Base-by-base conservation (phyloP, 2,329 filamentous ascomycete genomes). In the Aspergillus niger region DNA sequence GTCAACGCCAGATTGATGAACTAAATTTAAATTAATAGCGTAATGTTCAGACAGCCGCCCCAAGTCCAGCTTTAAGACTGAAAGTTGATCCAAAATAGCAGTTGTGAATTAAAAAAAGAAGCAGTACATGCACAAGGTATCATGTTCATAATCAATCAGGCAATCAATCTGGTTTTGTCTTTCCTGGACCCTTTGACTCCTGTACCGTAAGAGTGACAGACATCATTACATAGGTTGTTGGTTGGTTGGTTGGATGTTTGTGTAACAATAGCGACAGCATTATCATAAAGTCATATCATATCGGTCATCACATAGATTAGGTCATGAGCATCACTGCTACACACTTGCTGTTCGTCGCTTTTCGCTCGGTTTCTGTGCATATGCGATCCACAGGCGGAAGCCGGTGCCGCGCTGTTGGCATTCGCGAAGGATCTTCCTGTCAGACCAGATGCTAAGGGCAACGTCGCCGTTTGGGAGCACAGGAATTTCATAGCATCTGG, bases 381-480 rank as follows among this genome's bases (percentile, higher is more conserved):
- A 92, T 67, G 92, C 96, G 60, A 98, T 93, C 75, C 96, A 87
- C 69, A 98, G 83, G 75, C 94, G 92, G 75, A 98, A 89, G 64
- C 90, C 96, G 0, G 93, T 96, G 13, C 90, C 89, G 73, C 90
- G 88, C 74, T 90, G 88, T 77, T 96, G 91, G 70, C 93, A 97
- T 78, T 99, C 95, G 15, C 86, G 81, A 50, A 98, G 80, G 28
- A 98, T 78, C 8, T 83, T 83, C 58, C 83, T 85, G 72, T 97
- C 90, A 50, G 83, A 84, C 89, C 93, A 98, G 66, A 98, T 91
- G 73, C 90, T 89, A 61, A 77, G 85, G 49, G 80, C 79, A 51
- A 80, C 78, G 53, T 81, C 73, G 53, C 79, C 74, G 61, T 82
- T 77, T 1, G 76, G 73, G 61, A 85, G 76, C 8, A 88, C 81